Conservation (phyloP, 2,329 filamentous ascomycete species). For the Trichoderma sp. region DNA sequence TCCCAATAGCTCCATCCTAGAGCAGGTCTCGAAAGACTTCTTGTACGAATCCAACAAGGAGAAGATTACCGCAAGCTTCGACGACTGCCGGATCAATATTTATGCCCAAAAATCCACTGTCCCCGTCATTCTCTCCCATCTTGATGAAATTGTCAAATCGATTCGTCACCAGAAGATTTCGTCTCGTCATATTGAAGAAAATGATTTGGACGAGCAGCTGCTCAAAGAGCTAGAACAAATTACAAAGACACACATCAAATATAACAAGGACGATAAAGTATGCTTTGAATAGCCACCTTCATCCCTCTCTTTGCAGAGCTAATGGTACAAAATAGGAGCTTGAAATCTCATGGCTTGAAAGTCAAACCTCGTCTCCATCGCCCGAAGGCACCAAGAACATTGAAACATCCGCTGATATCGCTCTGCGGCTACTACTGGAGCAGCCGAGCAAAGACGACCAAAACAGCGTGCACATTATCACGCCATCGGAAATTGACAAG, state of each 20-base stretch:
- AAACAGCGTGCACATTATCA: conserved; percentile 30
- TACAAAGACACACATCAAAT: conserved; percentile 38
- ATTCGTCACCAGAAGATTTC: conserved; percentile 35
- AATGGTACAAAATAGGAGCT: conserved; percentile 30
- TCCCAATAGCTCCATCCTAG: neutral
- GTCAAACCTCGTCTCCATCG: conserved; percentile 25
- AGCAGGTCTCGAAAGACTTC: conserved; percentile 33
- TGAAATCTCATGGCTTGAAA: conserved; percentile 48
- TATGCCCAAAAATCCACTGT: conserved; percentile 35
- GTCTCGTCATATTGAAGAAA: conserved; percentile 28
- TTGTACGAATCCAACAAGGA: conserved; percentile 38
- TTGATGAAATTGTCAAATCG: conserved; percentile 36
- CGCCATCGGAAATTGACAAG: conserved; percentile 12
- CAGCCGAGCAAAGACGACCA: conserved; percentile 10
- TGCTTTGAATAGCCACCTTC: neutral
- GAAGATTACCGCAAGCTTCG: conserved; percentile 31
- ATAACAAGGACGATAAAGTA: conserved; percentile 31
- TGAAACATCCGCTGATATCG: conserved; percentile 48
- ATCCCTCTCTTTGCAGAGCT: neutral
- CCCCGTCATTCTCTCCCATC: conserved; percentile 39
- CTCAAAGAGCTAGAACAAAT: conserved; percentile 38
- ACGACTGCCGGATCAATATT: conserved; percentile 35
- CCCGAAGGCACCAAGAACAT: conserved; percentile 27
- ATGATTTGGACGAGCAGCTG: conserved; percentile 28
- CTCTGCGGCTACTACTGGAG: conserved; percentile 48